Evolutionary conservation across 1,284 basidiomycete species (phyloP), one percentile per base, ranked within the genome.

Genomic region (Tilletia walkeri): DNA sequence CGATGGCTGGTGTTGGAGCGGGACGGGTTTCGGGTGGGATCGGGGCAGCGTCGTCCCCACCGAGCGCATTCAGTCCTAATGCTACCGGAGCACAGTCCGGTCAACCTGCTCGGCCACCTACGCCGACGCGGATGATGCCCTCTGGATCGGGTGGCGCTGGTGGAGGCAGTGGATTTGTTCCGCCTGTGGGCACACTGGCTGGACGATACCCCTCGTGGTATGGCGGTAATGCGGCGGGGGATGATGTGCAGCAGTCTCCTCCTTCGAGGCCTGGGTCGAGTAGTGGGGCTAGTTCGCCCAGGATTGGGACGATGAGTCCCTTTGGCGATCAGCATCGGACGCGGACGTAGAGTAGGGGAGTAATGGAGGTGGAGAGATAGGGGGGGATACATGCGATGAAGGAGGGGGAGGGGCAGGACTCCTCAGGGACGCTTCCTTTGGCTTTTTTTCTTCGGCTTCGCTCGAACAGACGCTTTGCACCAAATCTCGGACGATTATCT

Each of bases 181-280:
- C 24, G 24, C 59, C 59, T 2, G 34, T 36, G 16, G 16, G 59
- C 2, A 38, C 30, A 1, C 34, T 36, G 12, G 36, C 59, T 6
- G 59, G 59, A 34, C 59, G 59, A 10, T 63, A 63, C 59, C 59
- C 59, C 38, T 63, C 59, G 7, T 63, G 59, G 59, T 63, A 63
- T 36, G 59, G 56, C 16, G 34, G 59, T 16, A 41, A 34, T 39
- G 36, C 36, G 16, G 38, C 34, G 7, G 50, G 7, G 50, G 18
- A 53, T n/a, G 18, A 53, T 18, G 12, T n/a, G 47, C 47, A 48
- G n/a, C 47, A 48, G 50, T n/a, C 50, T 7, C 20, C 50, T 34
- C 54, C 54, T 4, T 30, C 24, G 20, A 56, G 24, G 54, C 20
- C 54, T 4, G 16, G 36, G 7, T 24, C 36, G 36, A 63, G 38